A percentile compares a stretch with the other conserved stretches of the same genome.
These are phyloP conservation scores for Termitomyces sp. DNA, from an alignment of 768 basidiomycete genomes.

Conservation along the genomic window DNA sequence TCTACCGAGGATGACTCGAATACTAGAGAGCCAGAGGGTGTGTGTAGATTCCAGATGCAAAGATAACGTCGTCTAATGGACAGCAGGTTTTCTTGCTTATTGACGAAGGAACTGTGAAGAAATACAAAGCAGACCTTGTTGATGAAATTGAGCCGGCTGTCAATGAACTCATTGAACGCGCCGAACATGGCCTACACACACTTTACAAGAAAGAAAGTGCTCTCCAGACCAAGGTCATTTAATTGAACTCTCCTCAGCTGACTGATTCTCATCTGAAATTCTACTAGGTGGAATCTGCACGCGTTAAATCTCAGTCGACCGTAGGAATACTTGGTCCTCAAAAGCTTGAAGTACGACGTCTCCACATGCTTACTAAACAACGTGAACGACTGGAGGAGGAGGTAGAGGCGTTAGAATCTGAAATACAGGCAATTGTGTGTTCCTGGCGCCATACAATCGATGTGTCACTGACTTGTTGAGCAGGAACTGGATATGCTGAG, in stretches of 20 bases:
- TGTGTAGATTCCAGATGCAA: conserved; percentile 22
- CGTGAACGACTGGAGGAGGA: conserved; percentile 67
- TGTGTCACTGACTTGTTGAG: background rate
- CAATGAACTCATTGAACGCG: conserved; percentile 65
- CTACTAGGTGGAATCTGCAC: conserved; percentile 53
- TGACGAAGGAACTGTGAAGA: conserved; percentile 66
- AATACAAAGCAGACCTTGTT: conserved; percentile 70
- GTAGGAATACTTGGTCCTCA: conserved; percentile 51
- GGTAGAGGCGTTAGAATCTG: conserved; percentile 53
- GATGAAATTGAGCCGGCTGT: conserved; percentile 84
- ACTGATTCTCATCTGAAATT: background rate
- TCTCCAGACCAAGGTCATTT: conserved; percentile 62
- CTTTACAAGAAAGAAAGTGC: conserved; percentile 60
- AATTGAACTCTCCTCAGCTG: background rate
- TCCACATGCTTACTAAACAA: conserved; percentile 64
- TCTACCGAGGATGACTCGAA: conserved; percentile 64
- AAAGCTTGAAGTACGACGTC: conserved; percentile 63
- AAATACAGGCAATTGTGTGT: conserved; percentile 56
- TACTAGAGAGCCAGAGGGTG: conserved; percentile 68
- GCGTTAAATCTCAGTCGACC: conserved; percentile 40
- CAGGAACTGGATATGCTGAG: conserved; percentile 20
- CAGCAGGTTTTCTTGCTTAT: conserved; percentile 70
- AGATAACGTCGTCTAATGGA: background rate
- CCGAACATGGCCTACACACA: conserved; percentile 62
- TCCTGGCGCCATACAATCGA: background rate